Conservation (phyloP, 2,329 filamentous ascomycete species). For the Ascochyta pisi region DNA sequence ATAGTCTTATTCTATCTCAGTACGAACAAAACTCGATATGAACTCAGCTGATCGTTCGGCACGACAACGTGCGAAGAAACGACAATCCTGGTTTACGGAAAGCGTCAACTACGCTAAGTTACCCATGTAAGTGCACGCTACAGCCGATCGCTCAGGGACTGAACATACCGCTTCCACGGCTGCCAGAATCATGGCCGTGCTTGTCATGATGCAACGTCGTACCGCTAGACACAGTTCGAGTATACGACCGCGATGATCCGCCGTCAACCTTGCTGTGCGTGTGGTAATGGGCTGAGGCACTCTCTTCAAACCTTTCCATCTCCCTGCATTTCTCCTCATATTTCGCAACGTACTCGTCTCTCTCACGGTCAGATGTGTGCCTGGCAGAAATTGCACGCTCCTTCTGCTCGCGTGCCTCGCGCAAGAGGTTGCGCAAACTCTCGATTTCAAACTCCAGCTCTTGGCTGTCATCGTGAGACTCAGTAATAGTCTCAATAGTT, state of each 20-base stretch:
- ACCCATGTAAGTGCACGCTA: constrained; percentile 6
- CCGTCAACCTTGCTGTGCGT: constrained; percentile 14
- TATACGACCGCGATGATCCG: constrained; percentile 10
- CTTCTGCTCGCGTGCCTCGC: constrained; percentile 34
- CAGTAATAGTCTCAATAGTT: constrained; percentile 30
- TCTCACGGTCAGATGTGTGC: constrained; percentile 32
- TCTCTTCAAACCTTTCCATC: constrained; percentile 32
- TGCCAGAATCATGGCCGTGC: constrained; percentile 5
- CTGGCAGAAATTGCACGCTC: constrained; percentile 31
- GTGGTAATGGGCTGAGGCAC: constrained; percentile 23
- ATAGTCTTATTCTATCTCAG: not conserved
- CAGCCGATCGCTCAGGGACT: constrained; percentile 2
- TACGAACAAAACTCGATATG: not conserved
- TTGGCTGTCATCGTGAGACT: constrained; percentile 27
- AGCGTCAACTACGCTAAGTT: constrained; percentile 12
- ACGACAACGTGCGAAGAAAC: constrained; percentile 5
- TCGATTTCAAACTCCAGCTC: constrained; percentile 37
- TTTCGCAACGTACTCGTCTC: constrained; percentile 30
- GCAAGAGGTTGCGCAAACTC: constrained; percentile 26
- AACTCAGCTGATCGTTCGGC: not conserved
- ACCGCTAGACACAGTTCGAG: constrained; percentile 24
- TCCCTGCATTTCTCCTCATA: constrained; percentile 37
- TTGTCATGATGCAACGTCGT: constrained; percentile 28
- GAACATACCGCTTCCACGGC: constrained; percentile 15
- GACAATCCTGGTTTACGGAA: not conserved